phyloP scores from a whole-genome alignment of 768 basidiomycete species.

The Crepidotus variabilis region DNA sequence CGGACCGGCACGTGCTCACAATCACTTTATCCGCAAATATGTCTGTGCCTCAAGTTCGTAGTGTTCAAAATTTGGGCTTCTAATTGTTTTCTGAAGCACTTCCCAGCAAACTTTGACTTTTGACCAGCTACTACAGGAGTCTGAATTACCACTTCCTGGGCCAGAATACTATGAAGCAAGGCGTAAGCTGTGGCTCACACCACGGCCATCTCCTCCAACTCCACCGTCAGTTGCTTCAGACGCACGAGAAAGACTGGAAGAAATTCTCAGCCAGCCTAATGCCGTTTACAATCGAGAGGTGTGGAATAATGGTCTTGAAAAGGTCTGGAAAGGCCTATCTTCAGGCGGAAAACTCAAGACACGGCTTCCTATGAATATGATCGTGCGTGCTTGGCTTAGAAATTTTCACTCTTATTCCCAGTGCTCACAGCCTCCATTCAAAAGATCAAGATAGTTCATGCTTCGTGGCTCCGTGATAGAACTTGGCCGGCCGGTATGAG shows the following conservation, averaged over 20 bases:
- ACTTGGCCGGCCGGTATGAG: slow-evolving; percentile 68
- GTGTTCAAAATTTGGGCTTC: neutral
- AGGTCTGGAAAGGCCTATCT: slow-evolving; percentile 60
- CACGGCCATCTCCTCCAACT: slow-evolving; percentile 17
- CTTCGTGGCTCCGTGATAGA: slow-evolving; percentile 72
- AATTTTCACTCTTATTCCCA: slow-evolving; percentile 5
- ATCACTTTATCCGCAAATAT: slow-evolving; percentile 1
- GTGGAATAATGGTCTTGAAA: slow-evolving; percentile 56
- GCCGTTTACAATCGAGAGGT: slow-evolving; percentile 45
- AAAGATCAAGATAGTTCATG: slow-evolving; percentile 71
- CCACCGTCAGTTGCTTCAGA: slow-evolving; percentile 27
- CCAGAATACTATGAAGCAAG: slow-evolving; percentile 61
- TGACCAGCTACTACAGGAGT: slow-evolving; percentile 33
- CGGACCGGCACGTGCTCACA: slow-evolving; percentile 7
- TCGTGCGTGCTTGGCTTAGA: slow-evolving; percentile 42
- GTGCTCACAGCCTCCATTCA: slow-evolving; percentile 13
- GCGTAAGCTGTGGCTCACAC: slow-evolving; percentile 57
- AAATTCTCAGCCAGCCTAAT: slow-evolving; percentile 42
- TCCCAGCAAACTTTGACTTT: slow-evolving; percentile 23
- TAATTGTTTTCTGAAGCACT: neutral
- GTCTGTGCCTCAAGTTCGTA: slow-evolving; percentile 3
- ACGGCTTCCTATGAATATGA: slow-evolving; percentile 56
- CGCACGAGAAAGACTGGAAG: slow-evolving; percentile 43
- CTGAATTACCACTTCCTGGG: slow-evolving; percentile 56
- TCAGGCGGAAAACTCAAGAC: slow-evolving; percentile 57